Evolutionary conservation across 495 filamentous ascomycete species (phyloP).

Genomic region (Bacidia rubella): DNA sequence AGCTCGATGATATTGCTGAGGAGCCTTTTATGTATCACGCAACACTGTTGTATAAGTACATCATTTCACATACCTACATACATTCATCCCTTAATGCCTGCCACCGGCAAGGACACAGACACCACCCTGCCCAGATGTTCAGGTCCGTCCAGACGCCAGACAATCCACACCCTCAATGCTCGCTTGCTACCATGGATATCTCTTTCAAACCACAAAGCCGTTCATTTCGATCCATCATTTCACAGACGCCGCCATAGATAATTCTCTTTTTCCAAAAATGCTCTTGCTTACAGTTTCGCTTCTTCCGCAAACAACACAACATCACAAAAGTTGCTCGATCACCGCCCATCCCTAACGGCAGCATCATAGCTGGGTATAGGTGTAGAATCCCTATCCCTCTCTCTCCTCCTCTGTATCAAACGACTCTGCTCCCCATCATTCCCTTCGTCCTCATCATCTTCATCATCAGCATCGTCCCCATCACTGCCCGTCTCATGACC

Average conservation of each 20-base stretch:
- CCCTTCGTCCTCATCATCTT: conserved; percentile 27
- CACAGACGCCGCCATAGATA: neutral
- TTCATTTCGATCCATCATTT: neutral
- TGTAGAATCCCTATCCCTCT: conserved; percentile 17
- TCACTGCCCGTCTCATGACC: conserved; percentile 4
- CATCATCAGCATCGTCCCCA: conserved; percentile 37
- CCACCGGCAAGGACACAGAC: too few species aligned
- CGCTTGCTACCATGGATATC: neutral
- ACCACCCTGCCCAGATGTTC: too few species aligned
- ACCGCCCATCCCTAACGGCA: conserved; percentile 33
- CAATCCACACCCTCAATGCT: neutral
- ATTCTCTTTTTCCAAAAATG: neutral
- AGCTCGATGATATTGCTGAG: too few species aligned
- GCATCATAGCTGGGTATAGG: conserved; percentile 57
- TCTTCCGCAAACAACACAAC: too few species aligned
- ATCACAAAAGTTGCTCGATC: too few species aligned
- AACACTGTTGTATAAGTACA: too few species aligned
- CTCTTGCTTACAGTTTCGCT: too few species aligned
- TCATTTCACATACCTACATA: too few species aligned
- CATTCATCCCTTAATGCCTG: too few species aligned
- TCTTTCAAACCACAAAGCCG: neutral
- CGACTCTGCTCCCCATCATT: conserved; percentile 22
- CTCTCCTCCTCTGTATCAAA: neutral
- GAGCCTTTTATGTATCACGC: too few species aligned
- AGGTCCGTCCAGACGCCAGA: too few species aligned